Conservation (phyloP, 2,329 filamentous ascomycete species). For the Arthrobotrys sinensis region DNA sequence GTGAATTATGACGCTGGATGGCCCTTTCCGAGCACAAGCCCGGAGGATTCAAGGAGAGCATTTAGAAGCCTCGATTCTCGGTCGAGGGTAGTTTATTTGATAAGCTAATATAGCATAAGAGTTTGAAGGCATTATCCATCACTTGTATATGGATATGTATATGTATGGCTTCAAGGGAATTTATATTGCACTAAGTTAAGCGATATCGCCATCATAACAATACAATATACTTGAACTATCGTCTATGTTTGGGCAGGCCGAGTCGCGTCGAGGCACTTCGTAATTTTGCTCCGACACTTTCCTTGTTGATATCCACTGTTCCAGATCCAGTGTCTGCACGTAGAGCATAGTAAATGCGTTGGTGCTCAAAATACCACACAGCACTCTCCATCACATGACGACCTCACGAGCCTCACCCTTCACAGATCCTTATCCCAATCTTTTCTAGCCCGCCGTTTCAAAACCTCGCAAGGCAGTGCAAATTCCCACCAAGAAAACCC, state of each 20-base stretch:
- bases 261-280: too few relatives aligned
- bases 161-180: too few relatives aligned
- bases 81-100: not conserved
- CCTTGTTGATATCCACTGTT: not conserved
- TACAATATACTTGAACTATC: too few relatives aligned
- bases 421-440: not conserved
- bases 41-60: not conserved
- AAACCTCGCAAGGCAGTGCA: slow-evolving; percentile 16
- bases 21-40: not conserved
- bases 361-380: slow-evolving; percentile 4
- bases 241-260: too few relatives aligned
- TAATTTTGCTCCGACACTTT: too few relatives aligned
- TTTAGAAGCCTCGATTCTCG: not conserved
- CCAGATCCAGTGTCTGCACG: not conserved
- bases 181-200: too few relatives aligned
- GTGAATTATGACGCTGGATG: not conserved
- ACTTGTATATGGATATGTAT: too few relatives aligned
- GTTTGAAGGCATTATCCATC: too few relatives aligned
- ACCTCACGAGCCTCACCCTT: not conserved
- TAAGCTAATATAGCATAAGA: not conserved
- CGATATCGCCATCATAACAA: too few relatives aligned
- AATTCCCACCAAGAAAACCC: not conserved
- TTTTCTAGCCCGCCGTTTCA: slow-evolving; percentile 7
- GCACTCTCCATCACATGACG: not conserved
- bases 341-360: not conserved